Conservation (phyloP, 1,284 basidiomycete species). For the Mycena citricolor region DNA sequence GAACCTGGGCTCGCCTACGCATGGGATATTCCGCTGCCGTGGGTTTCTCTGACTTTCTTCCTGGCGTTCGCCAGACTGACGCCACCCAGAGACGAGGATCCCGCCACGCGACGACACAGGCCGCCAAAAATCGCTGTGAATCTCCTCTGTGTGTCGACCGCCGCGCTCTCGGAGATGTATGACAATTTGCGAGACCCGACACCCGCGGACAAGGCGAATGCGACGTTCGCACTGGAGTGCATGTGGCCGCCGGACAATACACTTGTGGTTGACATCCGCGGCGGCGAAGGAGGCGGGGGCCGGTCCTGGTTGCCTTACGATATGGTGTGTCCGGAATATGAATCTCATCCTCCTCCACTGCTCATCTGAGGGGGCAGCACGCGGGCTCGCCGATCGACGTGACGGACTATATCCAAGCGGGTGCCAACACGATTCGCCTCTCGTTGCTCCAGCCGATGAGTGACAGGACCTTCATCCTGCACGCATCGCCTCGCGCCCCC, state of each 20-base stretch:
- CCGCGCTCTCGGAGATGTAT: conserved; percentile 30
- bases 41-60: conserved; percentile 11
- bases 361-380: conserved; percentile 11
- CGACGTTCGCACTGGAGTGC: conserved; percentile 35
- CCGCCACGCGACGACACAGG: background rate
- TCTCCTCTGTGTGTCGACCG: conserved; percentile 40
- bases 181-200: conserved; percentile 29
- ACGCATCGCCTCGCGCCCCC: conserved; percentile 7
- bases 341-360: conserved; percentile 18
- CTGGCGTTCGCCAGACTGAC: conserved; percentile 1
- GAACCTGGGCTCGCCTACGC: conserved; percentile 32
- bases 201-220: conserved; percentile 32
- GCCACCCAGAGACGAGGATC: conserved; percentile 13
- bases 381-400: conserved; percentile 15
- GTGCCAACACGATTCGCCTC: conserved; percentile 18
- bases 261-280: conserved; percentile 47
- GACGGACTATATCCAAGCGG: conserved; percentile 12
- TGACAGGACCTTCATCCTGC: conserved; percentile 20
- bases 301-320: conserved; percentile 37
- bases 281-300: conserved; percentile 25
- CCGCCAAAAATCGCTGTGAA: conserved; percentile 34
- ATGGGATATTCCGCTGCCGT: conserved; percentile 27
- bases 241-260: conserved; percentile 48
- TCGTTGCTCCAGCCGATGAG: conserved; percentile 19
- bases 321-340: conserved; percentile 34